Evolutionary conservation across 257 asterid species (phyloP).

Genomic region (Cordia subcordata): DNA sequence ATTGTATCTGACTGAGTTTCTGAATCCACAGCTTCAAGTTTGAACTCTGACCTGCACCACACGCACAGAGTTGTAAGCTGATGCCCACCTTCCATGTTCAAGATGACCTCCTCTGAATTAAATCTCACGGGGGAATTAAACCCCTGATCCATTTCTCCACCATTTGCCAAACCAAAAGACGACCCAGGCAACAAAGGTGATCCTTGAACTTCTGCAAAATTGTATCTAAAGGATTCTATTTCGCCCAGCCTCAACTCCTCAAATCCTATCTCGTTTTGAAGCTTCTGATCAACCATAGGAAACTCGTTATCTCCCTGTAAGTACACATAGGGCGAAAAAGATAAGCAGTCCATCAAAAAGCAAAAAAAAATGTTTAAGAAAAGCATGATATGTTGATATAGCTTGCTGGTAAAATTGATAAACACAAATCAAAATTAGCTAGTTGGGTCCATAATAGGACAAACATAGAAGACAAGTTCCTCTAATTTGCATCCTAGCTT

Average conservation of each 20-base stretch:
- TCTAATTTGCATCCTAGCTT: too few species aligned
- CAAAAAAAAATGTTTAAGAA: background rate
- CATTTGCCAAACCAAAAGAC: conserved; percentile 50
- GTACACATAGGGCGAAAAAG: conserved; percentile 9
- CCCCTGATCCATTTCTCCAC: conserved; percentile 42
- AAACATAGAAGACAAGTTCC: too few species aligned
- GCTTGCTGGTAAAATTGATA: too few species aligned
- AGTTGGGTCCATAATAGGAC: background rate
- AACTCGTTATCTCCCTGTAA: conserved; percentile 51
- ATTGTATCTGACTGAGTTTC: conserved; percentile 86
- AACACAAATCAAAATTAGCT: background rate
- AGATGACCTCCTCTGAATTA: conserved; percentile 49
- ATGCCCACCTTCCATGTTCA: conserved; percentile 34
- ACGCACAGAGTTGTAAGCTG: conserved; percentile 80
- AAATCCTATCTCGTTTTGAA: conserved; percentile 57
- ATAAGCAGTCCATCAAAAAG: background rate
- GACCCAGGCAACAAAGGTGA: conserved; percentile 48
- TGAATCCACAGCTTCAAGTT: conserved; percentile 64
- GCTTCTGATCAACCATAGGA: conserved; percentile 46
- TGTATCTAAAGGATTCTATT: conserved; percentile 61
- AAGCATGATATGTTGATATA: too few species aligned
- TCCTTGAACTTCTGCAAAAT: conserved; percentile 44
- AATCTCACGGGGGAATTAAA: conserved; percentile 54
- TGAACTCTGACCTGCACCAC: conserved; percentile 94
- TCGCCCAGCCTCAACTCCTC: conserved; percentile 86